Base-by-base conservation (phyloP, 768 basidiomycete genomes). In the Lentinula lateritia region DNA sequence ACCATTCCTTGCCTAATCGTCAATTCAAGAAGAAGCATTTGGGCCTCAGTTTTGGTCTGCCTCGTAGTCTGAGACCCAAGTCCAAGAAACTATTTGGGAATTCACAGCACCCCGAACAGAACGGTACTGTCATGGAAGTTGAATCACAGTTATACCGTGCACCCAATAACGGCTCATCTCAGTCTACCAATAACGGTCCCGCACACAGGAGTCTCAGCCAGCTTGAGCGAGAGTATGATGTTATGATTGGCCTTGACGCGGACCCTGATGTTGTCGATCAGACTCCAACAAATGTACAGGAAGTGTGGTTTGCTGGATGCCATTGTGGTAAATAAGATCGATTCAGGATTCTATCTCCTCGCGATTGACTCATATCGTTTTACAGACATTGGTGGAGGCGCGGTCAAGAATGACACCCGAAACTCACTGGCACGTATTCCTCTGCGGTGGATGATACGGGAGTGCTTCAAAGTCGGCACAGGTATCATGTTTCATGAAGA, bases 381-480 rank as follows among this genome's bases (percentile, higher is more conserved):
- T 28, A n/a, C n/a, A 90, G 89, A 62, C 32, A 43, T 62, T 16
- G 61, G 61, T 18, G 61, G 61, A 18, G 61, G 61, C 16, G 38
- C 61, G 1, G 61, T 62, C 13, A 57, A 41, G 35, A 58, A 58
- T 62, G 80, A 78, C 55, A 76, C 78, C 0, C 78, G 77, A 12
- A 82, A 88, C 66, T 82, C 78, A 50, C 78, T 92, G 3, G 85
- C 89, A 0, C 84, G 88, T 38, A 88, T 92, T 52, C 76, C 90
- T 2, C 78, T 93, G 36, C 83, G 89, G 57, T 93, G 88, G 88
- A 89, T 90, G 86, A 74, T 90, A 46, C 80, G 86, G 50, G 79
- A 89, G 66, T 85, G 83, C 63, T 84, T 87, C 74, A 70, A 73
- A 9, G 67, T 79, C 36, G 71, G 83, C 1, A 80, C 83, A 0